Evolutionary conservation across 345 rosid species (phyloP), one percentile per base, ranked within the genome.

Genomic region (Hibiscus trionum): DNA sequence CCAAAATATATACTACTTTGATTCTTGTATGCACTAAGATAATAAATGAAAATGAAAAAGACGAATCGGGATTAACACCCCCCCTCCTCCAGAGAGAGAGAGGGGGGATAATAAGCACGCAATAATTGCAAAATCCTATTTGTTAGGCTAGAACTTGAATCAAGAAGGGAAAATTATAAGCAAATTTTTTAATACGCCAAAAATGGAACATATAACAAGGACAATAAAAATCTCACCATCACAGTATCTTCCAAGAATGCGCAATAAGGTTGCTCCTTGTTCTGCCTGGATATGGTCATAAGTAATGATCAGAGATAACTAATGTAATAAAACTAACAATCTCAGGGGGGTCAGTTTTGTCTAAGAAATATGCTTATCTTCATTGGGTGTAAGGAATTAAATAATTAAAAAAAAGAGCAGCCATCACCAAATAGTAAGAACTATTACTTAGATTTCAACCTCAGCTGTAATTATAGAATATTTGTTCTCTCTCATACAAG

Each of bases 161-260:
- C 42, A 60, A 33, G 17, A 19, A 24, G 44, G 52, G 8, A 21
- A 61, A 60, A 63, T 4, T 17, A 39, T 3, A 24, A 29, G 11
- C 5, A 39, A 21, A 71, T 39, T 39, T 19, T 64, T 39, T 50
- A 21, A 64, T 14, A 62, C 0, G 0, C 31, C 17, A 11, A 27
- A 17, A 53, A 66, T 26, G 33, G 21, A 65, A 52, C 44, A 2
- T 74, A 6, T 35, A 16, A 72, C 17, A 50, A 44, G 62, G 16
- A 58, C 35, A 21, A 70, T 27, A 17, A 49, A 65, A 75, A 62
- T 60, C 70, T 79, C 68, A 81, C 87, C 87, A 60, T 79, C 79
- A 61, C 74, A 75, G 52, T 79, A 84, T 68, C 72, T 78, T 52
- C 69, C 50, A 58, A 84, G 74, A 63, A 84, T 78, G 66, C 69